These are phyloP conservation scores for Penstemon newberryi DNA, from an alignment of 257 asterid species.

Conservation along the genomic window DNA sequence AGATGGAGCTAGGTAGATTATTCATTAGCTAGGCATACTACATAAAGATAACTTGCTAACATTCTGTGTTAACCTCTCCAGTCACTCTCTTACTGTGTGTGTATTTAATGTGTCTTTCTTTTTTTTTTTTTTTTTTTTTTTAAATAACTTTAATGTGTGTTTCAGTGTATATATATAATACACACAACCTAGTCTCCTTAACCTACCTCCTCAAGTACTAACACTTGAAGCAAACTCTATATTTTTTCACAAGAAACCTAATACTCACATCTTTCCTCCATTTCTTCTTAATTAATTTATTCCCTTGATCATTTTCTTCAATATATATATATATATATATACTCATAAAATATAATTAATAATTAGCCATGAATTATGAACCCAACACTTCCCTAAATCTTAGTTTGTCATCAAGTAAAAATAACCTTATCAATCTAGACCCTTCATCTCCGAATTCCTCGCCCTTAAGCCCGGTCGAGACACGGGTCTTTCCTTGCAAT, in stretches of 20 bases:
- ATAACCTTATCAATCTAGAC: conserved; percentile 33
- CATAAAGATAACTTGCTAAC: no score
- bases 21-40: no score
- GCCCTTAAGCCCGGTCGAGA: conserved; percentile 40
- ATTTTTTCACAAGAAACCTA: no score
- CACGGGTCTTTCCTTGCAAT: conserved; percentile 75
- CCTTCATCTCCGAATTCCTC: conserved; percentile 39
- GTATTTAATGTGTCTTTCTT: background rate
- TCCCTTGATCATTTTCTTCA: background rate
- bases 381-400: conserved; percentile 55
- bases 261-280: no score
- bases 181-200: no score
- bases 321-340: conserved; percentile 20
- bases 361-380: conserved; percentile 30
- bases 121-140: no score
- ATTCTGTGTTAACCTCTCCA: background rate
- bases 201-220: no score
- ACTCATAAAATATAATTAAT: background rate
- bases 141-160: no score
- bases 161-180: no score
- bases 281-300: background rate
- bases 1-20: no score
- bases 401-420: conserved; percentile 38
- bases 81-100: conserved; percentile 8
- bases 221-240: no score